Evolutionary conservation across 371 early-diverging fungal genomes (phyloP).

Genomic region (Coemansia sp.): DNA sequence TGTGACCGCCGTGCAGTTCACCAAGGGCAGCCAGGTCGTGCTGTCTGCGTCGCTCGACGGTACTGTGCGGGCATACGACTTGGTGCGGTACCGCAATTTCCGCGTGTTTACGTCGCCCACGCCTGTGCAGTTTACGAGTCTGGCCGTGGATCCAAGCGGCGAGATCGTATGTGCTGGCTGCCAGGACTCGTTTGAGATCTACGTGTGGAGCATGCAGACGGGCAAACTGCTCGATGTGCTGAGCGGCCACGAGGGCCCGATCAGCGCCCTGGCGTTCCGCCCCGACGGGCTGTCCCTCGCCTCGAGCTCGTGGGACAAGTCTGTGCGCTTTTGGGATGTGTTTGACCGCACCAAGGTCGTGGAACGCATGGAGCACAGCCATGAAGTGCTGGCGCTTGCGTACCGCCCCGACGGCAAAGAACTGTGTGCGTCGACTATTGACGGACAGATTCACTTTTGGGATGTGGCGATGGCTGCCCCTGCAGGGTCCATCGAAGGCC

Average conservation of each 20-base stretch:
- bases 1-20: slow-evolving; percentile 83
- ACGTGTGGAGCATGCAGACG: slow-evolving; percentile 96
- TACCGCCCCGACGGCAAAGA: slow-evolving; percentile 90
- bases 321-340: slow-evolving; percentile 91
- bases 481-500: slow-evolving; percentile 80
- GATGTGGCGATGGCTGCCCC: slow-evolving; percentile 69
- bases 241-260: slow-evolving; percentile 91
- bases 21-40: slow-evolving; percentile 83
- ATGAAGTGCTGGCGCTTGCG: slow-evolving; percentile 87
- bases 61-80: slow-evolving; percentile 95
- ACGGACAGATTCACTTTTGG: slow-evolving; percentile 94
- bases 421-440: slow-evolving; percentile 82
- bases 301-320: slow-evolving; percentile 93
- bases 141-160: slow-evolving; percentile 94
- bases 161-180: slow-evolving; percentile 95
- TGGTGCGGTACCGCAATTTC: slow-evolving; percentile 96
- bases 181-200: slow-evolving; percentile 94
- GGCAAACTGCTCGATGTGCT: slow-evolving; percentile 93
- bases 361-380: slow-evolving; percentile 75
- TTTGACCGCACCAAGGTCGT: slow-evolving; percentile 80
- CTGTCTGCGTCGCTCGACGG: slow-evolving; percentile 95
- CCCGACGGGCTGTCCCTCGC: slow-evolving; percentile 72
- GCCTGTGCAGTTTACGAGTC: slow-evolving; percentile 90
- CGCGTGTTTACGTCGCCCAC: slow-evolving; percentile 93
- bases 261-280: slow-evolving; percentile 82